These are phyloP conservation scores for Glonium stellatum DNA, from an alignment of 495 filamentous ascomycete species.

Conservation along the genomic window DNA sequence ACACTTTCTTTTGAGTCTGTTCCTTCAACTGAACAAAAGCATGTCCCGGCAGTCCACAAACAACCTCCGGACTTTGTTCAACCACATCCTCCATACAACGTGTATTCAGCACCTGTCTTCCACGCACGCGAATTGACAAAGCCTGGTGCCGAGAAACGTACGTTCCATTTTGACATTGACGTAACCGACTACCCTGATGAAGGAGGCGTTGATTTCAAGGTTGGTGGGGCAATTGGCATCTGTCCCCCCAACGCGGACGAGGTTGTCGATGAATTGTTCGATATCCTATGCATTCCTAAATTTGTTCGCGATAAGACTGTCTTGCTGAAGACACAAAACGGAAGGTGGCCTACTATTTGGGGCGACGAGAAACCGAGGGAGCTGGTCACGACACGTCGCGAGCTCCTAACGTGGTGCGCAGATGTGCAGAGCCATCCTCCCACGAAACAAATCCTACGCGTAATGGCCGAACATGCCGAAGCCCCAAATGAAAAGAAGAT, in stretches of 20 bases:
- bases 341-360: constrained; percentile 97
- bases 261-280: constrained; percentile 75
- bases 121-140: constrained; percentile 79
- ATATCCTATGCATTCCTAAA: constrained; percentile 67
- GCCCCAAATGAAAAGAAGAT: constrained; percentile 81
- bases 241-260: constrained; percentile 75
- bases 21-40: constrained; percentile 20
- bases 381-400: constrained; percentile 78
- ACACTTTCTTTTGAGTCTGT: constrained; percentile 59
- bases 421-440: constrained; percentile 91
- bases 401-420: constrained; percentile 88
- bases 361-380: constrained; percentile 80
- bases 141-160: constrained; percentile 89
- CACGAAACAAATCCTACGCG: constrained; percentile 76
- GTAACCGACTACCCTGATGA: constrained; percentile 91
- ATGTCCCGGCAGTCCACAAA: constrained; percentile 40
- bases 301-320: constrained; percentile 76
- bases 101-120: constrained; percentile 77
- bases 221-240: constrained; percentile 91
- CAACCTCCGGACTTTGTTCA: constrained; percentile 86
- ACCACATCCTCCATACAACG: constrained; percentile 88
- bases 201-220: constrained; percentile 83
- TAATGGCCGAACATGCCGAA: constrained; percentile 77
- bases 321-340: constrained; percentile 64
- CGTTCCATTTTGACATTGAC: constrained; percentile 94